Conservation (phyloP, 805 yeast genomes). For the Spathaspora arborariae region DNA sequence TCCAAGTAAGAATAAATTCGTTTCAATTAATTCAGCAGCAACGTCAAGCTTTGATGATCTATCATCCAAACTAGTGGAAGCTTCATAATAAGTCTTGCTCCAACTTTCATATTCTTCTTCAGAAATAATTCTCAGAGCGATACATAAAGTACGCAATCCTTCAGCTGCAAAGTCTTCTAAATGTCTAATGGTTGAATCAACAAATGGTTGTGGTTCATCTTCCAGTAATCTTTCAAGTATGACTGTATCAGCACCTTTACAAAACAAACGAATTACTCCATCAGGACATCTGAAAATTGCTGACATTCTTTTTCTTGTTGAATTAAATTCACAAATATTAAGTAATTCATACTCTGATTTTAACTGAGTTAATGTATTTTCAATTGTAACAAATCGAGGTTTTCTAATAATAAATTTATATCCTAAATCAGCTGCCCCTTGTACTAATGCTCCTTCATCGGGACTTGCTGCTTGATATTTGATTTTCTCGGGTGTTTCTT, state of each 20-base stretch:
- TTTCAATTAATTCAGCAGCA: constrained; percentile 87
- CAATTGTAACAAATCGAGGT: constrained; percentile 76
- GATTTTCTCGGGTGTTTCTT: constrained; percentile 57
- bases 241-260: constrained; percentile 98
- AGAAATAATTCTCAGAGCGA: constrained; percentile 78
- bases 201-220: constrained; percentile 65
- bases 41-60: constrained; percentile 76
- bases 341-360: constrained; percentile 67
- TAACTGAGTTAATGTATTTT: constrained; percentile 42
- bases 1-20: constrained; percentile 74
- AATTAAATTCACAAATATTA: constrained; percentile 93
- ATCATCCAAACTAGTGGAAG: constrained; percentile 75
- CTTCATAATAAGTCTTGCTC: constrained; percentile 64
- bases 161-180: constrained; percentile 95
- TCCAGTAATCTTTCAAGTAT: constrained; percentile 77
- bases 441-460: constrained; percentile 97
- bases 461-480: constrained; percentile 99
- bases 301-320: constrained; percentile 97
- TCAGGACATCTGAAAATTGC: constrained; percentile 93
- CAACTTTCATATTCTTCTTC: constrained; percentile 75
- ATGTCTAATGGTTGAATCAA: constrained; percentile 77
- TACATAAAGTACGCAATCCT: constrained; percentile 91
- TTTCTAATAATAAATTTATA: constrained; percentile 80
- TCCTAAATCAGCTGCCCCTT: constrained; percentile 90
- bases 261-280: constrained; percentile 80